Base-by-base conservation (phyloP, 306 rosid genomes). In the Urtica urens region DNA sequence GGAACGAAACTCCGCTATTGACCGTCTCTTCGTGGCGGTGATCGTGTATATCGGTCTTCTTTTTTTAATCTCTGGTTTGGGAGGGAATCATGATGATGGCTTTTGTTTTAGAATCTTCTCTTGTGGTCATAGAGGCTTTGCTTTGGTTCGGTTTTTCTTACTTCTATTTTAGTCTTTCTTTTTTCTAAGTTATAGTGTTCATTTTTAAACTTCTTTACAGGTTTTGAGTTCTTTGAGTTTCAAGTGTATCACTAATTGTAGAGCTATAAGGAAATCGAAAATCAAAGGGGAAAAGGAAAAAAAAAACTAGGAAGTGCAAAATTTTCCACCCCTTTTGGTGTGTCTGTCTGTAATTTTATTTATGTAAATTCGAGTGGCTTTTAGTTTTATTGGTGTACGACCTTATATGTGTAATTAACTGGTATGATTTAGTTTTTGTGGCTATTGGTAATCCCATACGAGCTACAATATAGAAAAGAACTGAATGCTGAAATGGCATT, bases 21-120 rank as follows among this genome's bases (percentile, higher is more conserved):
- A 90, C 93, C 28, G 81, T 90, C 45, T 90, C 97, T 27, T 81
- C 95, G 0, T 90, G 97, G 97, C 95, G 81, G 62, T 90, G 66
- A 77, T 57, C 55, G 55, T 2, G 7, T 11, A 18, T 41, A 24
- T 19, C 12, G 46, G 10, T 41, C 12, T 14, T 38, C 43, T 6
- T 19, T 41, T 45, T 58, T 80, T 84, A 71, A 60, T 70, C 77
- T 71, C 87, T 73, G 87, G 76, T 67, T 22, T 67, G 67, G 82
- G 79, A 80, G 67, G 15, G 57, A 65, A 59, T 69, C 34, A 64
- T 38, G 46, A 33, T 69, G 75, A 33, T 57, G 20, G n/a, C 49
- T 33, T 9, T 21, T 16, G 18, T 16, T 33, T n/a, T 41, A 18
- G 46, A 23, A 34, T 38, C 25, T 58, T 51, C 40, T 64, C 49